Percentiles rank a stretch among this genome's conserved stretches.
Evolutionary conservation across 2,329 filamentous ascomycete species (phyloP).

Genomic region (Alternaria brassicae): DNA sequence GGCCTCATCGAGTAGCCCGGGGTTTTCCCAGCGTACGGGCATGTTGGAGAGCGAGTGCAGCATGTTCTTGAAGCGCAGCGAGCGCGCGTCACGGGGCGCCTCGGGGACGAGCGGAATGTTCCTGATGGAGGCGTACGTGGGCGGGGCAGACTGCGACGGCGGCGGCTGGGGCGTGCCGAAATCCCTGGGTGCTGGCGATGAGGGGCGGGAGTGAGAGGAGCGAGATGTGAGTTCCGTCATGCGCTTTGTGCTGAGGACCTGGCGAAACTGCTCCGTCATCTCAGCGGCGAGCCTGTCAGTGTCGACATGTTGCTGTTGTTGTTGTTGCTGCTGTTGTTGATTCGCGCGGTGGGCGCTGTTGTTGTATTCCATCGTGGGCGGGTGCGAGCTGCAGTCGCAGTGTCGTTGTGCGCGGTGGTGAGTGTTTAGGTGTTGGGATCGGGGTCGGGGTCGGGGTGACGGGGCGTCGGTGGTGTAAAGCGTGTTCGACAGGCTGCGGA

Average conservation of each 20-base stretch:
- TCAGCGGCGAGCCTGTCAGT: conserved; percentile 67
- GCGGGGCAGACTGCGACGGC: conserved; percentile 52
- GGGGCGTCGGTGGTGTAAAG: conserved; percentile 17
- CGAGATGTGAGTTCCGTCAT: conserved; percentile 78
- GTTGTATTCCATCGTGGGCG: conserved; percentile 45
- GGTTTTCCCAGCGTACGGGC: conserved; percentile 95
- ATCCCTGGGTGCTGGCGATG: conserved; percentile 64
- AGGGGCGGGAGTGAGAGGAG: conserved; percentile 63
- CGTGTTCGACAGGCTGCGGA: conserved; percentile 22
- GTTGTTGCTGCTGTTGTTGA: no score
- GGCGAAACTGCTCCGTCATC: conserved; percentile 83
- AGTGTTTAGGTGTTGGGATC: conserved; percentile 12
- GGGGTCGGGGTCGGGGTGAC: conserved; percentile 16
- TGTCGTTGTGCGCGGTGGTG: conserved; percentile 12
- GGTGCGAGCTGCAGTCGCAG: conserved; percentile 28
- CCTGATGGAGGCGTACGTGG: conserved; percentile 67
- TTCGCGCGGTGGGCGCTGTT: conserved; percentile 41
- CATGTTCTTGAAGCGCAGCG: conserved; percentile 67
- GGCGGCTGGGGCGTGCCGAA: conserved; percentile 51
- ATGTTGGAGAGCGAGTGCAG: conserved; percentile 86
- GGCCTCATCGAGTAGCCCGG: conserved; percentile 90
- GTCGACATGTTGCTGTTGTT: conserved; percentile 32
- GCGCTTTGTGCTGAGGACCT: conserved; percentile 83
- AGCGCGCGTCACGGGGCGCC: conserved; percentile 65
- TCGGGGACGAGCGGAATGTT: conserved; percentile 76